Percentiles rank a stretch among this genome's conserved stretches.
phyloP scores from a whole-genome alignment of 345 rosid species.

The Eucalyptus lansdowneana region DNA sequence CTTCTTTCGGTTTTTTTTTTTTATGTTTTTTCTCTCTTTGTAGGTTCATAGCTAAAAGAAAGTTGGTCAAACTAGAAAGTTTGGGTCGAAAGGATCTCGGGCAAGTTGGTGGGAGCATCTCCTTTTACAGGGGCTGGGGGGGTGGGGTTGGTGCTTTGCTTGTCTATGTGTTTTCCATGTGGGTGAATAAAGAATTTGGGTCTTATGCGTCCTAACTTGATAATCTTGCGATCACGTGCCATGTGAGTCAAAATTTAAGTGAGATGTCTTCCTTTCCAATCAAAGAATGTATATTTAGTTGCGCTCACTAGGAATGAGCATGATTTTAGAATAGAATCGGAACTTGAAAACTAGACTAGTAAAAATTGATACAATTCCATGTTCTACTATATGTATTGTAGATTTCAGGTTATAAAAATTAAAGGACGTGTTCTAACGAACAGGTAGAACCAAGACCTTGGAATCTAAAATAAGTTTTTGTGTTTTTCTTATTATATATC shows the following conservation, averaged over 20 bases:
- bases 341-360: too few species aligned
- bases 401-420: too few species aligned
- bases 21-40: not conserved
- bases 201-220: not conserved
- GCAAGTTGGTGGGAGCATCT: not conserved
- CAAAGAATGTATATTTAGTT: not conserved
- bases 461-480: too few species aligned
- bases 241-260: not conserved
- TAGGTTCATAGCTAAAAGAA: not conserved
- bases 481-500: too few species aligned
- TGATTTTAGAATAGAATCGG: too few species aligned
- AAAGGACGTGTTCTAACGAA: rapidly evolving
- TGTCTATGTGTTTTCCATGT: not conserved
- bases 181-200: not conserved
- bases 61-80: not conserved
- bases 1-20: not conserved
- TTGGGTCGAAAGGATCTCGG: not conserved
- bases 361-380: too few species aligned
- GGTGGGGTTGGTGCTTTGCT: not conserved
- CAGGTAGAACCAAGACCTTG: rapidly evolving
- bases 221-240: not conserved
- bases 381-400: too few species aligned
- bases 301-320: not conserved
- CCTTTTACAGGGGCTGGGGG: not conserved
- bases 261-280: not conserved